These are phyloP conservation scores for Westerdykella sp. DNA, from an alignment of 2,329 filamentous ascomycete species.

Conservation along the genomic window DNA sequence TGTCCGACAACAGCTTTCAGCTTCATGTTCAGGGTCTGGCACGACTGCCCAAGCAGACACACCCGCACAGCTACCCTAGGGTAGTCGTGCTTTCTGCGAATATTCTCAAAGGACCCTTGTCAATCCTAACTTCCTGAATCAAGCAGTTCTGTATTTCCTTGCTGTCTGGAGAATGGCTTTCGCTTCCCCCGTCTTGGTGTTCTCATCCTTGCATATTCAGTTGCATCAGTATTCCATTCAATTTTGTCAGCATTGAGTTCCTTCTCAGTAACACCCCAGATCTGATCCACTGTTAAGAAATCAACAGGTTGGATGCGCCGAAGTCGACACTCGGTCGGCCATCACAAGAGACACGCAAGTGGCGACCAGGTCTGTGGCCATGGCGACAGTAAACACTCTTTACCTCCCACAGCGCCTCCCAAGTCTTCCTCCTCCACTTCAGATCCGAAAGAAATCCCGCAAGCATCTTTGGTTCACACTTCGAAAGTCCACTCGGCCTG, in stretches of 20 bases:
- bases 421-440: constrained; percentile 24
- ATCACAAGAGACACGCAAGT: background rate
- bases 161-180: background rate
- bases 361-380: background rate
- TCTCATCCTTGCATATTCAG: background rate
- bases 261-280: background rate
- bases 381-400: constrained; percentile 1
- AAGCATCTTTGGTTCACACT: constrained; percentile 10
- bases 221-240: background rate
- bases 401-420: constrained; percentile 9
- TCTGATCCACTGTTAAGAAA: background rate
- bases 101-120: too few species aligned
- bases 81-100: too few species aligned
- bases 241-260: too few species aligned
- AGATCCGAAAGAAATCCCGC: constrained; percentile 25
- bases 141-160: too few species aligned
- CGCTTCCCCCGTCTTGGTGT: background rate
- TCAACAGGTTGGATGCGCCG: too few species aligned
- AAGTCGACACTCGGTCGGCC: background rate
- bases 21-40: too few species aligned
- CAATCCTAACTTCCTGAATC: too few species aligned
- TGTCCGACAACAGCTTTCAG: too few species aligned
- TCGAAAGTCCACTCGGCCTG: constrained; percentile 16
- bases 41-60: too few species aligned
- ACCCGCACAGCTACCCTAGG: too few species aligned